These are phyloP conservation scores for Oryza meridionalis DNA, from an alignment of 176 grass and related monocot genomes.

Conservation along the genomic window DNA sequence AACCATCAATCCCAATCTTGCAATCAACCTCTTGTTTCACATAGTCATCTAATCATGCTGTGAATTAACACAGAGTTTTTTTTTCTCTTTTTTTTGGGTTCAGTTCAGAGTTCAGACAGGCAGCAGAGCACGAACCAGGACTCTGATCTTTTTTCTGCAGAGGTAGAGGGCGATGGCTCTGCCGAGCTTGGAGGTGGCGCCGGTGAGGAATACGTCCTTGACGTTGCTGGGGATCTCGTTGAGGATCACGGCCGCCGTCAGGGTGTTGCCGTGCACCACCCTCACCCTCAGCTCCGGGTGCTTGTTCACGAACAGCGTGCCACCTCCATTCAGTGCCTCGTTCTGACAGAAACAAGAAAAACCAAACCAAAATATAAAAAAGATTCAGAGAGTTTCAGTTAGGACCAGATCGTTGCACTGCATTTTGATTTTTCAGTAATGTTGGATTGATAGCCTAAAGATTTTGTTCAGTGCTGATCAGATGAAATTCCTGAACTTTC, in stretches of 20 bases:
- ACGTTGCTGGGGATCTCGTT: slow-evolving; percentile 81
- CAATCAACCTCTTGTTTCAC: background rate
- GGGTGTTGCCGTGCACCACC: slow-evolving; percentile 95
- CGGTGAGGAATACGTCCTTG: slow-evolving; percentile 81
- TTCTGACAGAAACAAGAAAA: slow-evolving; percentile 46
- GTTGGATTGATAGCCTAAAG: background rate
- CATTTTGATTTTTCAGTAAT: background rate
- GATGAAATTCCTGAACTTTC: background rate
- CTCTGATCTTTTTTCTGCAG: slow-evolving; percentile 76
- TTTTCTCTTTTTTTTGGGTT: background rate
- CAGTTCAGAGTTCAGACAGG: background rate
- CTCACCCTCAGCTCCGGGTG: slow-evolving; percentile 75
- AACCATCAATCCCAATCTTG: background rate
- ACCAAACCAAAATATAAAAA: background rate
- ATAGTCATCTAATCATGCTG: background rate
- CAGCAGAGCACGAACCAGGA: slow-evolving; percentile 46
- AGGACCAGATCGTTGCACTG: background rate
- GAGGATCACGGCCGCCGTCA: slow-evolving; percentile 89
- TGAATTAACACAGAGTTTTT: background rate
- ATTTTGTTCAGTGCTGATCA: background rate
- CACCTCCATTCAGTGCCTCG: slow-evolving; percentile 84
- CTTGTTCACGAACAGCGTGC: slow-evolving; percentile 79
- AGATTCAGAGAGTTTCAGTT: background rate
- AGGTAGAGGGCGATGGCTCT: slow-evolving; percentile 87
- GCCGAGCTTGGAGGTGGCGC: slow-evolving; percentile 94